Percentiles rank a stretch among this genome's conserved stretches.
Conservation (phyloP, 2,329 filamentous ascomycete genomes). For the Sporothrix pallida region DNA sequence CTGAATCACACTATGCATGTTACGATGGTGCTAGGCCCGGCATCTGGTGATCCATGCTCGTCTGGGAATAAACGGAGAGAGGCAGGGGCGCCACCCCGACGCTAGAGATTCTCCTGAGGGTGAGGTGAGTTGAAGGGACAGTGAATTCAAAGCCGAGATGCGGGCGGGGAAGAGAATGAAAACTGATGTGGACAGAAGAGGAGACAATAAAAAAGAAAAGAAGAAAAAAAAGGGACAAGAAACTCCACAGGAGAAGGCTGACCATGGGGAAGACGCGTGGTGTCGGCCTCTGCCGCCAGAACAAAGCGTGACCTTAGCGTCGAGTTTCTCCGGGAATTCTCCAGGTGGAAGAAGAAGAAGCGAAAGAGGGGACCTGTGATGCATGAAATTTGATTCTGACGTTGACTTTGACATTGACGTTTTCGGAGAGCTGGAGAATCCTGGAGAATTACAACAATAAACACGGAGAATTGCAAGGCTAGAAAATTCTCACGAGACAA, state of each 20-base stretch:
- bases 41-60: conserved; percentile 19
- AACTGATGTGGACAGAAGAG: background rate
- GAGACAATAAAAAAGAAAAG: background rate
- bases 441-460: conserved; percentile 1
- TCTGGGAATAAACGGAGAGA: conserved; percentile 20
- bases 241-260: background rate
- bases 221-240: background rate
- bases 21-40: background rate
- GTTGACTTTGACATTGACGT: background rate
- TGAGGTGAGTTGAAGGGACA: no score
- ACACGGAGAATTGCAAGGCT: conserved; percentile 5
- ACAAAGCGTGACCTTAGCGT: background rate
- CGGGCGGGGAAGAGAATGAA: background rate
- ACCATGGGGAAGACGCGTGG: conserved; percentile 11
- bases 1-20: conserved; percentile 12
- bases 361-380: background rate
- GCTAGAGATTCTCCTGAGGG: conserved; percentile 18
- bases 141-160: background rate
- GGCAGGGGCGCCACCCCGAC: conserved; percentile 1
- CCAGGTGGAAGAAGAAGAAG: background rate
- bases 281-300: background rate
- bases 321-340: conserved; percentile 16
- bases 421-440: background rate
- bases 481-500: background rate
- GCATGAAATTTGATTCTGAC: background rate